Conservation (phyloP, 1,139 yeast genomes). For the Magnusiomyces fungicola region DNA sequence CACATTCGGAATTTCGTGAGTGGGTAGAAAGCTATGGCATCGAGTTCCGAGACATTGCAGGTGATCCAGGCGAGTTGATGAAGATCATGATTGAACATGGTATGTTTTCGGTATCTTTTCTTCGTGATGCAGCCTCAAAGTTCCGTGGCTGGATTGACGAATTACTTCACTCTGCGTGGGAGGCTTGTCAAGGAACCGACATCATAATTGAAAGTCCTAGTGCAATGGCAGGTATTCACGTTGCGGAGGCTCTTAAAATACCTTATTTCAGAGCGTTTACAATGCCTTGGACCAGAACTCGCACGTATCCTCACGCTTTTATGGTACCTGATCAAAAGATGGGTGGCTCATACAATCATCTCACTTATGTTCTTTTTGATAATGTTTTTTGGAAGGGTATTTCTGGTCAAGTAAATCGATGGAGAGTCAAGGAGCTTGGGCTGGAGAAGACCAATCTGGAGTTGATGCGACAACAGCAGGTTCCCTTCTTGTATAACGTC, state of each 20-base stretch:
- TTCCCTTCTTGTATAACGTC: constrained; percentile 84
- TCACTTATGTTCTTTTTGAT: constrained; percentile 89
- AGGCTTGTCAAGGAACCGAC: constrained; percentile 78
- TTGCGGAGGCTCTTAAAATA: constrained; percentile 83
- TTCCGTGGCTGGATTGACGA: constrained; percentile 79
- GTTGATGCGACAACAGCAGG: constrained; percentile 62
- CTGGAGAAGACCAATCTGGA: constrained; percentile 65
- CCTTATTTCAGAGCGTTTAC: constrained; percentile 95
- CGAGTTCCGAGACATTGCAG: constrained; percentile 69
- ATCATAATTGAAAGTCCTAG: constrained; percentile 88
- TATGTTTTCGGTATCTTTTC: constrained; percentile 70
- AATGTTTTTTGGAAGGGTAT: constrained; percentile 92
- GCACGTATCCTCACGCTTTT: constrained; percentile 95
- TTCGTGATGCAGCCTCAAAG: constrained; percentile 72
- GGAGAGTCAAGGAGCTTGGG: constrained; percentile 66
- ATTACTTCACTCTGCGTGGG: constrained; percentile 65
- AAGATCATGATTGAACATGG: constrained; percentile 88
- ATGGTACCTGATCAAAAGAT: constrained; percentile 88
- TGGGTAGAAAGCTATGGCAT: constrained; percentile 69
- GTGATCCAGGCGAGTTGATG: constrained; percentile 91
- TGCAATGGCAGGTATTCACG: constrained; percentile 91
- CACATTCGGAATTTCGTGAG: constrained; percentile 70
- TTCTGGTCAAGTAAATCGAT: constrained; percentile 76
- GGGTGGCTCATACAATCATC: constrained; percentile 86
- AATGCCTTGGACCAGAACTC: constrained; percentile 96